phyloP scores from a whole-genome alignment of 306 rosid species.

The Citrullus colocynthis region DNA sequence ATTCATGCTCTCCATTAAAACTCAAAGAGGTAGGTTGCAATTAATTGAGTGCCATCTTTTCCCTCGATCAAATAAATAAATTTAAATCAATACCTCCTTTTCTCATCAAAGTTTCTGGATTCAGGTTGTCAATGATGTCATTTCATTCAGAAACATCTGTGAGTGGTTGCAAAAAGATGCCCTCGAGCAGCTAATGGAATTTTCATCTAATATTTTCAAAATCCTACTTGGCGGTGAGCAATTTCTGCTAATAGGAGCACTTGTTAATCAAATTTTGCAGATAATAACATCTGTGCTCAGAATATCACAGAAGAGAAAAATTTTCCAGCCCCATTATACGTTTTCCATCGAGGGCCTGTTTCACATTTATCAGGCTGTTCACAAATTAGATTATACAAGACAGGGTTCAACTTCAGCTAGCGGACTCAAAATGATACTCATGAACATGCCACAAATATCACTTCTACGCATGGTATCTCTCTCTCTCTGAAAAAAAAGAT shows the following conservation, averaged over 20 bases:
- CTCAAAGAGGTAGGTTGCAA: background rate
- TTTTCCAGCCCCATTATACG: constrained; percentile 62
- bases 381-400: constrained; percentile 12
- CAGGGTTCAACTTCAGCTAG: constrained; percentile 23
- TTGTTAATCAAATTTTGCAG: constrained; percentile 40
- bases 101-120: constrained; percentile 11
- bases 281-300: constrained; percentile 34
- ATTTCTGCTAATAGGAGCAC: constrained; percentile 17
- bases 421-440: constrained; percentile 59
- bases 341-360: constrained; percentile 55
- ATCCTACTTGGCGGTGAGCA: constrained; percentile 31
- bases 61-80: background rate
- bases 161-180: constrained; percentile 71
- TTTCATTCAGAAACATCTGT: constrained; percentile 38
- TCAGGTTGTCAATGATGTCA: constrained; percentile 55
- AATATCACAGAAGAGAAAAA: constrained; percentile 56
- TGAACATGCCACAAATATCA: constrained; percentile 46
- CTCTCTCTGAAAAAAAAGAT: background rate
- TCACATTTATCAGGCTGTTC: constrained; percentile 35
- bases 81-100: background rate
- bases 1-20: background rate
- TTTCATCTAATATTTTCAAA: constrained; percentile 44
- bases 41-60: background rate
- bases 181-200: constrained; percentile 76
- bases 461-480: constrained; percentile 45